Conservation (phyloP, 805 yeast genomes). For the Lipomyces yamadae region DNA sequence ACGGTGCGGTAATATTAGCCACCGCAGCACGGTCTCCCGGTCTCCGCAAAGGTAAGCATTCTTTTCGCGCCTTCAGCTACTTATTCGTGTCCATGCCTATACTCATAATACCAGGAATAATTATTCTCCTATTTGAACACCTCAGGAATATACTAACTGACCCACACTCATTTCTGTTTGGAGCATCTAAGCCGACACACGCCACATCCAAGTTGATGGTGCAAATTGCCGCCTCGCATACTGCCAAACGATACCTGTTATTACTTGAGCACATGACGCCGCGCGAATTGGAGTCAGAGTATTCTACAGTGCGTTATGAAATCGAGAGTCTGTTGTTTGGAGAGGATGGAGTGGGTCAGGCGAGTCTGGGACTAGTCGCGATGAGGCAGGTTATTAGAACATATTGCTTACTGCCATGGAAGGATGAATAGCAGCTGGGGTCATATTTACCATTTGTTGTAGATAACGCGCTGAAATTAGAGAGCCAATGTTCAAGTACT, state of each 20-base stretch:
- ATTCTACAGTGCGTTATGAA: constrained; percentile 9
- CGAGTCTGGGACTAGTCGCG: background rate
- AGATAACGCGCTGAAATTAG: background rate
- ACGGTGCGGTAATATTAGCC: background rate
- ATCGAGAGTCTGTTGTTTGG: constrained; percentile 12
- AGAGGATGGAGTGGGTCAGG: background rate
- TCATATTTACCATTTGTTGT: background rate
- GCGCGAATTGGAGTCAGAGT: background rate
- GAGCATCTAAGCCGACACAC: background rate
- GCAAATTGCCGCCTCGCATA: background rate
- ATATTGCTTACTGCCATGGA: constrained; percentile 9
- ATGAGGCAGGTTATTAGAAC: background rate
- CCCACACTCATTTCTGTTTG: constrained; percentile 1
- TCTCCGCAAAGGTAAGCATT: constrained; percentile 2
- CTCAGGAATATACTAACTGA: background rate
- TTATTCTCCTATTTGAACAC: background rate
- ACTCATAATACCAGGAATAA: background rate
- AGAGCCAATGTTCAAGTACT: too few species aligned
- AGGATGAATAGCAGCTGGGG: background rate
- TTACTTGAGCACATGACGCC: background rate
- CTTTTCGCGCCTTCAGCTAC: background rate
- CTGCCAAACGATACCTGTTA: background rate
- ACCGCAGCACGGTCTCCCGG: constrained; percentile 4
- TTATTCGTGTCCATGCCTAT: background rate
- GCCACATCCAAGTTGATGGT: background rate